These are phyloP conservation scores for Trichoderma virens DNA, from an alignment of 495 filamentous ascomycete genomes.

Conservation along the genomic window DNA sequence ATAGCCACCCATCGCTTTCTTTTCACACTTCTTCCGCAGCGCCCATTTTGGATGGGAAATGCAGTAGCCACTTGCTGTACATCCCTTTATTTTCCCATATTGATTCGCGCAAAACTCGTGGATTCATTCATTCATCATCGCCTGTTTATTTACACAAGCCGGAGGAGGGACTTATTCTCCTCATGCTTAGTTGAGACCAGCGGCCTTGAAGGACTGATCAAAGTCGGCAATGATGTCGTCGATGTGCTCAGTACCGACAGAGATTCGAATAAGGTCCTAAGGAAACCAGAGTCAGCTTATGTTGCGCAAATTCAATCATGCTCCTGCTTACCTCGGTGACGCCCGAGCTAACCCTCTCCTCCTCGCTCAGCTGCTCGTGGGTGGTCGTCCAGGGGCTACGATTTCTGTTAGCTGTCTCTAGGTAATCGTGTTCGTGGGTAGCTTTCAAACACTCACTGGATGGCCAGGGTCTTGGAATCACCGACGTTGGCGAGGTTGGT, in stretches of 20 bases:
- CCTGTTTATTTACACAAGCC: not conserved
- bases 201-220: constrained; percentile 73
- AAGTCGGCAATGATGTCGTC: constrained; percentile 98
- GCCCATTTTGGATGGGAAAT: too few relatives aligned
- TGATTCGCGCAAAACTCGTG: not conserved
- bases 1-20: too few relatives aligned
- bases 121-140: not conserved
- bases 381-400: constrained; percentile 78
- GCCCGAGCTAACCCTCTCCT: constrained; percentile 74
- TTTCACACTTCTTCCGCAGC: too few relatives aligned
- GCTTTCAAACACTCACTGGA: constrained; percentile 44
- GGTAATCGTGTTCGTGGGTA: not conserved
- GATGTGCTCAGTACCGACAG: constrained; percentile 94
- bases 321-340: constrained; percentile 60
- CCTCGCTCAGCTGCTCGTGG: constrained; percentile 83
- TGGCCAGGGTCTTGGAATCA: constrained; percentile 85
- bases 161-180: not conserved
- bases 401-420: not conserved
- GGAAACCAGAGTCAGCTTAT: not conserved
- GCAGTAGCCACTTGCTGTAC: too few relatives aligned
- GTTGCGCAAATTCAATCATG: constrained; percentile 12
- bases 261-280: constrained; percentile 85
- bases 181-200: constrained; percentile 18
- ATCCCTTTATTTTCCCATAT: too few relatives aligned
- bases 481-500: constrained; percentile 80